Conservation (phyloP, 352 stramenopile genomes). For the Pilasporangium apinafurcum region DNA sequence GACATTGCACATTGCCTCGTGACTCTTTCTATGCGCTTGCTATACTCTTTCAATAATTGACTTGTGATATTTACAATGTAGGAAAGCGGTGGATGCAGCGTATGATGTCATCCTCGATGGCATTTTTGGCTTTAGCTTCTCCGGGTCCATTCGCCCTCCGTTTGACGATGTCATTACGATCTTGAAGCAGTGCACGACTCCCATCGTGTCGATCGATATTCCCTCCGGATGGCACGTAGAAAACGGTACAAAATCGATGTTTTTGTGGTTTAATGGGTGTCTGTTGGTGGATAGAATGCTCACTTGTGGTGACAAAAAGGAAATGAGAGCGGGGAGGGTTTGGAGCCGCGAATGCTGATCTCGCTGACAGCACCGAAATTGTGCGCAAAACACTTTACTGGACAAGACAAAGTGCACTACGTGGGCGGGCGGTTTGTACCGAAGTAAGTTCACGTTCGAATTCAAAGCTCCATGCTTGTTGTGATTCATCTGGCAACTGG, state of each 20-base stretch:
- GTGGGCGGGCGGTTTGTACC: slow-evolving; percentile 95
- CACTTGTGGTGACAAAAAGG: slow-evolving; percentile 15
- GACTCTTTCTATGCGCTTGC: not conserved
- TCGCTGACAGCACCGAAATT: slow-evolving; percentile 97
- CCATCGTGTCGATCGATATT: slow-evolving; percentile 97
- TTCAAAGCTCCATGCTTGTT: too few species aligned
- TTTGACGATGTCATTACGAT: slow-evolving; percentile 87
- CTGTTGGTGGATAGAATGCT: not conserved
- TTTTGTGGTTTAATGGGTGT: not conserved
- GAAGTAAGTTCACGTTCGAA: slow-evolving; percentile 40
- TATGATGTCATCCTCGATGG: slow-evolving; percentile 96
- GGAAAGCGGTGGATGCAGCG: slow-evolving; percentile 30
- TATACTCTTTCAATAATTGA: not conserved
- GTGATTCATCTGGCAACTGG: not conserved
- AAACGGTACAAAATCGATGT: slow-evolving; percentile 29
- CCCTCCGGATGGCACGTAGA: slow-evolving; percentile 98
- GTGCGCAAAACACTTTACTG: slow-evolving; percentile 86
- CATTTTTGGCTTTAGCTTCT: slow-evolving; percentile 99
- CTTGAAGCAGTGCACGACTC: slow-evolving; percentile 45
- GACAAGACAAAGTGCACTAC: slow-evolving; percentile 86
- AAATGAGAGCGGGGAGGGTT: slow-evolving; percentile 66
- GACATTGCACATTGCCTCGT: not conserved
- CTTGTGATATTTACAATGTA: slow-evolving; percentile 4
- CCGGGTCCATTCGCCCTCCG: slow-evolving; percentile 81
- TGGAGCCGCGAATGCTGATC: slow-evolving; percentile 92